A percentile compares a stretch with the other conserved stretches of the same genome.
Evolutionary conservation across 345 rosid species (phyloP).

Genomic region (Heritiera littoralis): DNA sequence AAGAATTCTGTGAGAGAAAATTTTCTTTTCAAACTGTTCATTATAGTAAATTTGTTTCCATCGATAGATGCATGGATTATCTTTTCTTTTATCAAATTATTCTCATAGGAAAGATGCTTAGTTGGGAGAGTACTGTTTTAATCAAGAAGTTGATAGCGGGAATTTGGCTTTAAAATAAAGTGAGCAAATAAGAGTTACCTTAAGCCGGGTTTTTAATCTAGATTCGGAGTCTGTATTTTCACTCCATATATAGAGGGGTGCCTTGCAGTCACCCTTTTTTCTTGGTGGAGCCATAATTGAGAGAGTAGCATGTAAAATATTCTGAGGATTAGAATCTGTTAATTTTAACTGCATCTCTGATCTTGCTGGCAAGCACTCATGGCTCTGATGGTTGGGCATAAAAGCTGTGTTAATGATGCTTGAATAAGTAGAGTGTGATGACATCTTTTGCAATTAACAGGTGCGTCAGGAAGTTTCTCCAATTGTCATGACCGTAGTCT

Average conservation of each 20-base stretch:
- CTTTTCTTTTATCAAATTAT: neutral
- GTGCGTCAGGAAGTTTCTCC: conserved; percentile 5
- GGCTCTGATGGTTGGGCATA: neutral
- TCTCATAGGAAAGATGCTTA: neutral
- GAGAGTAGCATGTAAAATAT: neutral
- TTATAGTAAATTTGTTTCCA: neutral
- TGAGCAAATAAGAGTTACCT: neutral
- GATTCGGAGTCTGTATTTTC: neutral
- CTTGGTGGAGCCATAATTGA: neutral
- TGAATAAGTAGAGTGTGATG: no score
- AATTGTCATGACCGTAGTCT: neutral
- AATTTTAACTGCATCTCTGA: neutral
- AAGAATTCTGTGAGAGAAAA: neutral
- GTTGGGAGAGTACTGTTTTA: neutral
- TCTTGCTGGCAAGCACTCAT: neutral
- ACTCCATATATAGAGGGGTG: neutral
- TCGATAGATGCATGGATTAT: neutral
- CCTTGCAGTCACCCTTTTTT: neutral
- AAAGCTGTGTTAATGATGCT: no score
- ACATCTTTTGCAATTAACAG: neutral
- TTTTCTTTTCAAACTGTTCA: neutral
- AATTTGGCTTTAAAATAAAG: neutral
- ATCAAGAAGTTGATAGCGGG: neutral
- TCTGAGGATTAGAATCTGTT: neutral
- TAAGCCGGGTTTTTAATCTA: neutral